Conservation (phyloP, 2,329 filamentous ascomycete genomes). For the Fusarium falciforme region DNA sequence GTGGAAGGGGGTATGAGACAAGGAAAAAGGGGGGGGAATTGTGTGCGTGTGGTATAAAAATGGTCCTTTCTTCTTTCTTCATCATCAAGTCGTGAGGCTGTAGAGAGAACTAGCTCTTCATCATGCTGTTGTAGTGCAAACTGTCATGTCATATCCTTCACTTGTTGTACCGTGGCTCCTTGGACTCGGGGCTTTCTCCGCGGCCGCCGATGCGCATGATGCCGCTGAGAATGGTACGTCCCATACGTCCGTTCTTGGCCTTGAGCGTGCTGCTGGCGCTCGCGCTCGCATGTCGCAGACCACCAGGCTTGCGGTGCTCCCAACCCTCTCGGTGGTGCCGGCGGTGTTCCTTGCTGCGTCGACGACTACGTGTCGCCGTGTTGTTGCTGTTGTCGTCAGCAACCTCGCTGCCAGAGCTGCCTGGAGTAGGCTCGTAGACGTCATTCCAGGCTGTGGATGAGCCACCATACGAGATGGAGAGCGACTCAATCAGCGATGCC, state of each 20-base stretch:
- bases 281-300: slow-evolving; percentile 45
- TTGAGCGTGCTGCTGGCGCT: slow-evolving; percentile 48
- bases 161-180: slow-evolving; percentile 35
- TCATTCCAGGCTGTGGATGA: slow-evolving; percentile 45
- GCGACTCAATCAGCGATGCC: slow-evolving; percentile 50
- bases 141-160: slow-evolving; percentile 4
- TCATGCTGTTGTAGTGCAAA: not conserved
- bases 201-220: slow-evolving; percentile 58
- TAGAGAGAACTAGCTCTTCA: slow-evolving; percentile 13
- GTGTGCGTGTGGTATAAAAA: slow-evolving; percentile 11
- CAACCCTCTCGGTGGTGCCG: slow-evolving; percentile 45
- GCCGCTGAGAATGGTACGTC: slow-evolving; percentile 56
- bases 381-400: slow-evolving; percentile 36
- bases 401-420: slow-evolving; percentile 64
- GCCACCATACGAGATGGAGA: slow-evolving; percentile 46
- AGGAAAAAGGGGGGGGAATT: not conserved
- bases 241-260: slow-evolving; percentile 54
- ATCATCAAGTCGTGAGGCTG: slow-evolving; percentile 30
- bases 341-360: slow-evolving; percentile 49
- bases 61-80: not conserved
- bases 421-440: slow-evolving; percentile 53
- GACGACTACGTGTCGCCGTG: slow-evolving; percentile 23
- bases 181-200: slow-evolving; percentile 55
- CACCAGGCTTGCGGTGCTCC: slow-evolving; percentile 40
- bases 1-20: slow-evolving; percentile 5